These are phyloP conservation scores for Medicago arabica DNA, from an alignment of 306 rosid genomes.

Conservation along the genomic window DNA sequence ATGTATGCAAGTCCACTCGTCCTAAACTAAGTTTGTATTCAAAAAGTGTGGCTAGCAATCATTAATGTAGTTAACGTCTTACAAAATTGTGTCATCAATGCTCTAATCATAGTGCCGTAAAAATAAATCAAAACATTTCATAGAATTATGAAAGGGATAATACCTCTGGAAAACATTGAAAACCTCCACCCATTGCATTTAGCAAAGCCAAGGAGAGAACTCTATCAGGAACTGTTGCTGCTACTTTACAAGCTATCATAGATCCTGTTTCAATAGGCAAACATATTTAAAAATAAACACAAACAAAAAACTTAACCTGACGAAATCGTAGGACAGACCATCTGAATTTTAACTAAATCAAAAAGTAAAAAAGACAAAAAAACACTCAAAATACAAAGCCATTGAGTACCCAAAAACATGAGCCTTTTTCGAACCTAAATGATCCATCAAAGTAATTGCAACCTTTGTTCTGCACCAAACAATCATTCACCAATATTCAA, in stretches of 20 bases:
- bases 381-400: conserved; percentile 60
- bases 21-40: conserved; percentile 7
- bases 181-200: too few species aligned
- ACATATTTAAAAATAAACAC: conserved; percentile 1
- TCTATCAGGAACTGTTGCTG: conserved; percentile 77
- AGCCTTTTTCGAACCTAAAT: conserved; percentile 87
- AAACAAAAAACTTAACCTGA: conserved; percentile 4
- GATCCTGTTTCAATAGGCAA: conserved; percentile 62
- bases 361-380: not conserved
- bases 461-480: conserved; percentile 86
- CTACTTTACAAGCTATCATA: too few species aligned
- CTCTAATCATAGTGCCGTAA: too few species aligned
- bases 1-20: not conserved
- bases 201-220: too few species aligned
- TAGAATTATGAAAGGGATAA: conserved; percentile 41
- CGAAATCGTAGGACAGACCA: not conserved
- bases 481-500: not conserved
- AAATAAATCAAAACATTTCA: conserved; percentile 20
- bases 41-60: not conserved
- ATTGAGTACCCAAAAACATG: conserved; percentile 97
- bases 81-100: too few species aligned
- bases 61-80: not conserved
- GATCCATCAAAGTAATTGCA: conserved; percentile 81
- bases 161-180: too few species aligned
- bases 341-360: not conserved